These are phyloP conservation scores for Luzula sylvatica DNA, from an alignment of 176 grass and related monocot species.

Conservation along the genomic window DNA sequence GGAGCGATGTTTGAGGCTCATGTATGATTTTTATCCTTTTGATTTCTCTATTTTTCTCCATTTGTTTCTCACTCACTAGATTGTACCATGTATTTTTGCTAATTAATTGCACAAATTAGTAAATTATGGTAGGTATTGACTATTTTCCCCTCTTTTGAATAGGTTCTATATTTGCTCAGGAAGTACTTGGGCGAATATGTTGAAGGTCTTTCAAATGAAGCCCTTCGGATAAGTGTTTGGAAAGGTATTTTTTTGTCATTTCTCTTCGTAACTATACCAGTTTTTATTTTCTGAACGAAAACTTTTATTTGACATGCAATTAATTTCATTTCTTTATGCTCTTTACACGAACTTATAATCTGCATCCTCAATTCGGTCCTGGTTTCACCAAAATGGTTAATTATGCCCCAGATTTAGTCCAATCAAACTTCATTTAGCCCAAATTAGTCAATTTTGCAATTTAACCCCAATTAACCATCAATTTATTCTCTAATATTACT, in stretches of 20 bases:
- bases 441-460: too few species aligned
- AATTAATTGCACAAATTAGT: neutral
- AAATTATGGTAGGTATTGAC: conserved; percentile 6
- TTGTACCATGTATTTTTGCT: neutral
- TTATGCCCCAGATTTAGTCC: conserved; percentile 6
- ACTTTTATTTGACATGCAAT: neutral
- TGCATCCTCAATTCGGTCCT: neutral
- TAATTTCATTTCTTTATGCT: conserved; percentile 10
- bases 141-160: neutral
- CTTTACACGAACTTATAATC: conserved; percentile 9
- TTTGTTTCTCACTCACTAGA: too few species aligned
- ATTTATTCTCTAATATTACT: too few species aligned
- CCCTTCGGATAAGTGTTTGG: conserved; percentile 96
- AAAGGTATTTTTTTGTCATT: conserved; percentile 45
- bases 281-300: too few species aligned
- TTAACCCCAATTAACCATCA: too few species aligned
- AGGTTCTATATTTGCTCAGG: conserved; percentile 83
- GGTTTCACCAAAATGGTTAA: conserved; percentile 4
- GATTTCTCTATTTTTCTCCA: too few species aligned
- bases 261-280: neutral
- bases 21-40: too few species aligned
- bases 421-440: conserved; percentile 9
- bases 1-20: too few species aligned
- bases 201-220: conserved; percentile 90
- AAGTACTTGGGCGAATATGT: conserved; percentile 99